Evolutionary conservation across 148 eudicot species (phyloP).

Genomic region (Amaranthus hypochondriacus): DNA sequence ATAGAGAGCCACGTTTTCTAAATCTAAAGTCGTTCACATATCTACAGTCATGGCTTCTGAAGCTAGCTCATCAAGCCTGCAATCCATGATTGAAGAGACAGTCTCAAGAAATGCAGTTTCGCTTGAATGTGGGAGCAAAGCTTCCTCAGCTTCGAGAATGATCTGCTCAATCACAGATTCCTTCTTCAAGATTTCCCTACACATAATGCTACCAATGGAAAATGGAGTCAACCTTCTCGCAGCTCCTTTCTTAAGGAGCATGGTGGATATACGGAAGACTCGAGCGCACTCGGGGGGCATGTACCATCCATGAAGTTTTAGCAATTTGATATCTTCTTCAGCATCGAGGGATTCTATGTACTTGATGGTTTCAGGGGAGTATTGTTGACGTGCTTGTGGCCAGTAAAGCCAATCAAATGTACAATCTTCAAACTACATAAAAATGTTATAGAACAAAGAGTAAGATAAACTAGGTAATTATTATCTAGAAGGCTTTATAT

Average conservation of each 20-base stretch:
- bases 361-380: slow-evolving; percentile 38
- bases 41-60: slow-evolving; percentile 12
- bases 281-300: slow-evolving; percentile 45
- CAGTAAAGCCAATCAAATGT: slow-evolving; percentile 90
- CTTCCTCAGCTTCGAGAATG: slow-evolving; percentile 46
- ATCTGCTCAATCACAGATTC: slow-evolving; percentile 62
- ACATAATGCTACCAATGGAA: slow-evolving; percentile 65
- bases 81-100: slow-evolving; percentile 52
- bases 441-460: not conserved
- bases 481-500: not conserved
- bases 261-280: slow-evolving; percentile 51
- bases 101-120: slow-evolving; percentile 49
- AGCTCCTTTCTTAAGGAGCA: slow-evolving; percentile 73
- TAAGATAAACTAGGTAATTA: not conserved
- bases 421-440: slow-evolving; percentile 66
- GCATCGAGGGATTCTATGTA: slow-evolving; percentile 64
- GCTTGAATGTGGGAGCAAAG: slow-evolving; percentile 36
- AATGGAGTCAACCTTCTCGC: slow-evolving; percentile 59
- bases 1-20: slow-evolving; percentile 23
- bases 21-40: slow-evolving; percentile 1
- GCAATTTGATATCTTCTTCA: slow-evolving; percentile 56
- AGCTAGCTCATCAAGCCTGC: slow-evolving; percentile 37
- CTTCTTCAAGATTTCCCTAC: slow-evolving; percentile 57
- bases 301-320: slow-evolving; percentile 68
- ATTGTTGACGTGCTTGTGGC: slow-evolving; percentile 76